phyloP scores from a whole-genome alignment of 2,329 filamentous ascomycete genomes.

The Cordyceps pruinosa region DNA sequence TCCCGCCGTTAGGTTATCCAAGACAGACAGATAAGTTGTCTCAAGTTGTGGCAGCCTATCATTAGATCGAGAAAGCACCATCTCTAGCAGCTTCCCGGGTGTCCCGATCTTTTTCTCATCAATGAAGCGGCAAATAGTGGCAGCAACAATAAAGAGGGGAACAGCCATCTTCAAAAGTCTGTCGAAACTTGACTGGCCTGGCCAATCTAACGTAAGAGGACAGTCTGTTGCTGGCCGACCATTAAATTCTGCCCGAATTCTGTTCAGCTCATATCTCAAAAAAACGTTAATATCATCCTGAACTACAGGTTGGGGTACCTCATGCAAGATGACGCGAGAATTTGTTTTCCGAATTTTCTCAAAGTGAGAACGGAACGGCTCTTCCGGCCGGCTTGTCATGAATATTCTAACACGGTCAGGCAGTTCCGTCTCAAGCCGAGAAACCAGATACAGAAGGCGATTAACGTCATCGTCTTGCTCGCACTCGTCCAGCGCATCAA shows the following conservation, averaged over 20 bases:
- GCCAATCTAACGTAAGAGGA: slow-evolving; percentile 24
- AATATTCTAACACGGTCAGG: slow-evolving; percentile 27
- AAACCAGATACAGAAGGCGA: slow-evolving; percentile 3
- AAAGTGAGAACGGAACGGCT: slow-evolving; percentile 32
- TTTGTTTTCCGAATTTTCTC: slow-evolving; percentile 20
- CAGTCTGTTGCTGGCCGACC: background rate
- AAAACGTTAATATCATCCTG: slow-evolving; percentile 31
- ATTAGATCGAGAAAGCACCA: slow-evolving; percentile 16
- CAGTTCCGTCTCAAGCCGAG: slow-evolving; percentile 10
- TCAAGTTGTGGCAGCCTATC: slow-evolving; percentile 8
- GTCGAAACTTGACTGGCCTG: slow-evolving; percentile 8
- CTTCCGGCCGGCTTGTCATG: slow-evolving; percentile 36
- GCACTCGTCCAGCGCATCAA: slow-evolving; percentile 11
- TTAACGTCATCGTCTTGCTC: background rate
- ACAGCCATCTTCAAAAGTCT: slow-evolving; percentile 6
- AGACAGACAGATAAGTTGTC: slow-evolving; percentile 16
- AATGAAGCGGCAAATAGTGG: slow-evolving; percentile 19
- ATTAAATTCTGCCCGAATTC: slow-evolving; percentile 23
- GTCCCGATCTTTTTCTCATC: slow-evolving; percentile 7
- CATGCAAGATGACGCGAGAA: slow-evolving; percentile 29
- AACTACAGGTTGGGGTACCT: slow-evolving; percentile 24
- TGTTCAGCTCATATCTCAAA: slow-evolving; percentile 23
- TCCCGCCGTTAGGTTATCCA: slow-evolving; percentile 12
- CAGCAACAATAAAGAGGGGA: slow-evolving; percentile 18
- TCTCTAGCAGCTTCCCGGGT: slow-evolving; percentile 17